These are phyloP conservation scores for Cryptococcus sp. DNA, from an alignment of 1,284 basidiomycete species.

Conservation along the genomic window DNA sequence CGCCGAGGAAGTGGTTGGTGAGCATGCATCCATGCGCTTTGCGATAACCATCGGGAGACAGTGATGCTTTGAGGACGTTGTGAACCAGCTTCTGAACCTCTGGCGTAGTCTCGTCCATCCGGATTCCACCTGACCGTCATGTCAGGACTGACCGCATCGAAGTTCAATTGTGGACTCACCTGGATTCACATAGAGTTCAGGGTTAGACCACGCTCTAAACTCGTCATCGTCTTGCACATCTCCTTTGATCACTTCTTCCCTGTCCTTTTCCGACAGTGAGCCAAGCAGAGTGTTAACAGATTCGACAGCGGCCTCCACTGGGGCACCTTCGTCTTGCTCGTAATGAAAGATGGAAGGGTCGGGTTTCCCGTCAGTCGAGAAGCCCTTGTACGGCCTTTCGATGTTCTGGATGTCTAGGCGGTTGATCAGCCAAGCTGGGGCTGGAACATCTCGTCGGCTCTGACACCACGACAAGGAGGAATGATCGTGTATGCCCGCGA, in stretches of 20 bases:
- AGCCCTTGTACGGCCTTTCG: constrained; percentile 40
- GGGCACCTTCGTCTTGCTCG: constrained; percentile 43
- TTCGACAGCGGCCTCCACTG: constrained; percentile 35
- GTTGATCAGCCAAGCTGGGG: constrained; percentile 47
- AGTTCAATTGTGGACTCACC: constrained; percentile 17
- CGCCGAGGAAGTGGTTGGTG: constrained; percentile 49
- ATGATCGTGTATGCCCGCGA: constrained; percentile 40
- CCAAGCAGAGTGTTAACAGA: constrained; percentile 33
- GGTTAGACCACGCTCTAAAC: constrained; percentile 47
- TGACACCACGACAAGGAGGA: constrained; percentile 38
- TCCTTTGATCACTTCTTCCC: constrained; percentile 26
- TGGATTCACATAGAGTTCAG: constrained; percentile 47
- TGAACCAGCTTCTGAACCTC: constrained; percentile 35
- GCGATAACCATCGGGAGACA: constrained; percentile 40
- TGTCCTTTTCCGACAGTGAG: constrained; percentile 21
- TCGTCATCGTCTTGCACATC: constrained; percentile 41
- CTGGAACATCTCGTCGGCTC: constrained; percentile 34
- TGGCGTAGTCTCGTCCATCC: constrained; percentile 43
- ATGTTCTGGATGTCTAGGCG: constrained; percentile 38
- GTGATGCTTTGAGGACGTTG: constrained; percentile 37
- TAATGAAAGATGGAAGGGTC: constrained; percentile 33
- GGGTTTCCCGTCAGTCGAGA: constrained; percentile 39
- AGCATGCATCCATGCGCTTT: constrained; percentile 45
- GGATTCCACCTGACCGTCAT: constrained; percentile 38
- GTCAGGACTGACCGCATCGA: not conserved